Conservation (phyloP, 495 filamentous ascomycete species). For the Baudoinia panamericana region DNA sequence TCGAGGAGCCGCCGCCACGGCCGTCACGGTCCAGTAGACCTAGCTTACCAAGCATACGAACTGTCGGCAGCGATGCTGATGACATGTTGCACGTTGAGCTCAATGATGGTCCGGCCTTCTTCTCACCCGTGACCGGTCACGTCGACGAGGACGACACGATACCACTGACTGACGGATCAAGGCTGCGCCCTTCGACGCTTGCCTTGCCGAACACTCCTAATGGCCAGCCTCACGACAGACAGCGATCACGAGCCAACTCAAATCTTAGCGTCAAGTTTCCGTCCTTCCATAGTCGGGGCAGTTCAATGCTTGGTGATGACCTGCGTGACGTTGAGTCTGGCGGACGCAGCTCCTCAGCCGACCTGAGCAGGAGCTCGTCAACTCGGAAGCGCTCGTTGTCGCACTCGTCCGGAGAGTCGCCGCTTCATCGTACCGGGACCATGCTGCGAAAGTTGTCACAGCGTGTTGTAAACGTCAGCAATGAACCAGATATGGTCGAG, state of each 20-base stretch:
- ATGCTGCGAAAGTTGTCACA: constrained; percentile 96
- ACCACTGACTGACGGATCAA: constrained; percentile 28
- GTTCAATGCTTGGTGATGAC: constrained; percentile 35
- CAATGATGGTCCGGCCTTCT: constrained; percentile 17
- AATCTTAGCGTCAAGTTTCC: constrained; percentile 11
- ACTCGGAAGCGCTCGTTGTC: constrained; percentile 48
- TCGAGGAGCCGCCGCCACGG: constrained; percentile 15
- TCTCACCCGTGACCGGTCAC: constrained; percentile 9
- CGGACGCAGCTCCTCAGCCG: constrained; percentile 2
- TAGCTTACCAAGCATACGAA: constrained; percentile 19
- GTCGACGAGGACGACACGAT: constrained; percentile 46
- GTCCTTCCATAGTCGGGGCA: constrained; percentile 9
- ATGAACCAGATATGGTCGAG: constrained; percentile 65
- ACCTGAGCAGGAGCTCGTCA: constrained; percentile 24
- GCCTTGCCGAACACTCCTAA: constrained; percentile 27
- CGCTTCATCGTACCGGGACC: constrained; percentile 66
- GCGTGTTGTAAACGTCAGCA: constrained; percentile 93
- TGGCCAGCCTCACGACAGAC: constrained; percentile 45
- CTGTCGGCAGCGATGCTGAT: constrained; percentile 31
- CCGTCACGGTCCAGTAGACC: constrained; percentile 22
- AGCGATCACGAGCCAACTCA: constrained; percentile 42
- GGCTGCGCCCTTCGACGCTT: constrained; percentile 25
- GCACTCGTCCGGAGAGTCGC: constrained; percentile 48
- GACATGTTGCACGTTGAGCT: constrained; percentile 38
- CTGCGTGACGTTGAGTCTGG: constrained; percentile 17